These are phyloP conservation scores for Combretum micranthum DNA, from an alignment of 345 rosid species.

Conservation along the genomic window DNA sequence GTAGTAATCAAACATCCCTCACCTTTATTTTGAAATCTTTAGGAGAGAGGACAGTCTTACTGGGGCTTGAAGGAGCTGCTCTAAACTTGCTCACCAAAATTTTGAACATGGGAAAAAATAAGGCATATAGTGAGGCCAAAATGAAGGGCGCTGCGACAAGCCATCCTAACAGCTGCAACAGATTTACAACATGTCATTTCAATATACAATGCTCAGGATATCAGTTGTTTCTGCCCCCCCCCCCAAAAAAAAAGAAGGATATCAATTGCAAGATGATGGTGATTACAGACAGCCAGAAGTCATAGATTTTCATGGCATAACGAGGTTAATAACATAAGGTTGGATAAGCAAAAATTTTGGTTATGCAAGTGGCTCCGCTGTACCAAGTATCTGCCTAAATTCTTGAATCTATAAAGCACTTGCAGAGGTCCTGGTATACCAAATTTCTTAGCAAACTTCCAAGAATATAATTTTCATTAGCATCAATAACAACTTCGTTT, in stretches of 20 bases:
- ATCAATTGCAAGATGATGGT: background rate
- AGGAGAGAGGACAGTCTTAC: conserved; percentile 19
- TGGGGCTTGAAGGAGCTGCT: conserved; percentile 34
- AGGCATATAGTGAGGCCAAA: conserved; percentile 29
- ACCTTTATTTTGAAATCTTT: conserved; percentile 45
- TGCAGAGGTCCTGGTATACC: too few relatives aligned
- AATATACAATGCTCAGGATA: background rate
- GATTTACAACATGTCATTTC: background rate
- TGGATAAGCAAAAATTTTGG: too few relatives aligned
- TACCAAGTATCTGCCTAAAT: too few relatives aligned
- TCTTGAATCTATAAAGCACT: too few relatives aligned
- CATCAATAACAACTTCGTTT: too few relatives aligned
- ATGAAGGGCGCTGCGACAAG: conserved; percentile 52
- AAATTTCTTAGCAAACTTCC: too few relatives aligned
- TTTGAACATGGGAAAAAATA: conserved; percentile 54
- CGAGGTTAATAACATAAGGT: too few relatives aligned
- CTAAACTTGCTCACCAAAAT: conserved; percentile 48
- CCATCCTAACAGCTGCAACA: conserved; percentile 70
- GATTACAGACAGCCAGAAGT: background rate
- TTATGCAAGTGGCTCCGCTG: too few relatives aligned
- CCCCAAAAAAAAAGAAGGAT: too few relatives aligned
- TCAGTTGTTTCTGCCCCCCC: too few relatives aligned
- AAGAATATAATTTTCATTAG: too few relatives aligned
- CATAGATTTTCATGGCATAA: too few relatives aligned
- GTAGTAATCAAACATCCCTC: conserved; percentile 41